Base-by-base conservation (phyloP, 768 basidiomycete species). In the Lactarius sp. region DNA sequence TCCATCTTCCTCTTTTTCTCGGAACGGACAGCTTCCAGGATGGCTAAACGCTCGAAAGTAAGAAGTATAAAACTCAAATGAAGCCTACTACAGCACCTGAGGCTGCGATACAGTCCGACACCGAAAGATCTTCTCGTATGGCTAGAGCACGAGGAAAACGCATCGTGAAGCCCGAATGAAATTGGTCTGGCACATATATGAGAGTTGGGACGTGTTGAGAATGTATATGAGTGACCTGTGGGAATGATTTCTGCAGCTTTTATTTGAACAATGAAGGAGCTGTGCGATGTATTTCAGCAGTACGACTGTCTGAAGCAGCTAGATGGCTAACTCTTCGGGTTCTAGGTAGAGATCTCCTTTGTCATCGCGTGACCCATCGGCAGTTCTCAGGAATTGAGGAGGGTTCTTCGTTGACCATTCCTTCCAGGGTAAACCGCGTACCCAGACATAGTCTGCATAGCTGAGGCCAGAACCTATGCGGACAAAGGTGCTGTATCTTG, bases 201-300 rank as follows among this genome's bases (percentile, higher is more conserved):
- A 63, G 62, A 34, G 20, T n/a, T 34, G 18, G 33, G 10, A 31
- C 5, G 12, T 18, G 20, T 33, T 31, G n/a, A 22, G 36, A 42
- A n/a, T 37, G 41, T 6, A 27, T 47, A 13, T 27, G 22, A 9
- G 37, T 60, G 14, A 88, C 93, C 88, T 50, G 91, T 82, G 10
- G 80, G 76, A 2, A 85, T 85, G 57, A 98, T 92, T 72, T 98
- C 94, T 0, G 95, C 91, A 0, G 92, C 96, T 75, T 98, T 98
- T 60, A 98, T 84, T 69, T 90, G 90, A 68, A 98, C 64, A 41
- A 98, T 88, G 73, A 99, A 98, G 0, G 96, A 97, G 68, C 95
- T 97, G 64, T 14, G 47, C 14, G 52, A n/a, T 42, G 42, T 31
- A 56, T 59, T 37, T 57, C 37, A 63, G 52, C 39, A 41, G 14